Evolutionary conservation across 345 rosid species (phyloP).

Genomic region (Murraya paniculata): DNA sequence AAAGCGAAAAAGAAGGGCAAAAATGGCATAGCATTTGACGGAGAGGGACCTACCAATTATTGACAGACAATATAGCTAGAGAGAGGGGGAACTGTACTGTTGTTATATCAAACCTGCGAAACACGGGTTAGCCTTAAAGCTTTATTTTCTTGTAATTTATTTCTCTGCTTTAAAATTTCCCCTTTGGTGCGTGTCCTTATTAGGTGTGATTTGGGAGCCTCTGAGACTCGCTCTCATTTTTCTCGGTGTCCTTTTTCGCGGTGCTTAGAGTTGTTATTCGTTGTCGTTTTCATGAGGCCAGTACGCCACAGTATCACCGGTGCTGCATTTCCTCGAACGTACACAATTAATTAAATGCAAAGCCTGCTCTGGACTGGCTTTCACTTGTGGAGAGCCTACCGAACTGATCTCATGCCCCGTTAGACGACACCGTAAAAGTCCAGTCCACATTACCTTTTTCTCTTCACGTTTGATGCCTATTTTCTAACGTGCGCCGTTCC

Average conservation of each 20-base stretch:
- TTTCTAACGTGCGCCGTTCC: no score
- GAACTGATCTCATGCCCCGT: no score
- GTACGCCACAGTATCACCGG: background rate
- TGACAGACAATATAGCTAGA: background rate
- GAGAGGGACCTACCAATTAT: constrained; percentile 13
- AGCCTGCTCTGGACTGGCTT: background rate
- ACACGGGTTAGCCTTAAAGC: background rate
- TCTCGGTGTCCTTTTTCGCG: no score
- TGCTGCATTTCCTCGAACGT: constrained; percentile 12
- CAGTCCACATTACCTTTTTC: no score
- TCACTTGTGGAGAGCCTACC: no score
- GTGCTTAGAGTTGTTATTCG: background rate
- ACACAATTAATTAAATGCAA: background rate
- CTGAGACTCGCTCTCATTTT: background rate
- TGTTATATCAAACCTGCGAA: background rate
- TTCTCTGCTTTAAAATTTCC: background rate
- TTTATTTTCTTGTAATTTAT: background rate
- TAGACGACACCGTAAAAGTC: no score
- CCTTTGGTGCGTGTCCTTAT: constrained; percentile 15
- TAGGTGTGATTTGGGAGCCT: constrained; percentile 15
- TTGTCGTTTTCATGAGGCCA: background rate
- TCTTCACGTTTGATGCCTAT: no score
- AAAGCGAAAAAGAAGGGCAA: background rate
- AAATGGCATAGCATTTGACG: background rate
- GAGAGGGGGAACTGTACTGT: no score